These are phyloP conservation scores for Lagenidium giganteum DNA, from an alignment of 352 stramenopile species.

Conservation along the genomic window DNA sequence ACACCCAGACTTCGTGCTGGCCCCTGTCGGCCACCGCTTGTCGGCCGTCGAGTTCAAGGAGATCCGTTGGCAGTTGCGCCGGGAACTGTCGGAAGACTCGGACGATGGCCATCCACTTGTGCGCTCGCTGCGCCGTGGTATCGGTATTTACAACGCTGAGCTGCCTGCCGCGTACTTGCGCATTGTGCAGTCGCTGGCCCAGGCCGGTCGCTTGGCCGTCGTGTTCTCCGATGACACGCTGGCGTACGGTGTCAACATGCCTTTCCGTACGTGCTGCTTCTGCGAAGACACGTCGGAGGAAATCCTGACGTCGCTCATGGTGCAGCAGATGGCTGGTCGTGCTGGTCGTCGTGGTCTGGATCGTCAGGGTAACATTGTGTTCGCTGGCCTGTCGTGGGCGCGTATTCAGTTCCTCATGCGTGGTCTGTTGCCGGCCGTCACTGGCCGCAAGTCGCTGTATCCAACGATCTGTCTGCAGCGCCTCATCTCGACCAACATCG, in stretches of 20 bases:
- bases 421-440: slow-evolving; percentile 92
- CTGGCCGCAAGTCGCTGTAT: slow-evolving; percentile 89
- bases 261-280: slow-evolving; percentile 98
- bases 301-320: slow-evolving; percentile 95
- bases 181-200: slow-evolving; percentile 95
- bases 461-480: slow-evolving; percentile 91
- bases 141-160: slow-evolving; percentile 99
- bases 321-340: slow-evolving; percentile 98
- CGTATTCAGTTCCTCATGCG: slow-evolving; percentile 97
- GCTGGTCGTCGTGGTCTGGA: slow-evolving; percentile 97
- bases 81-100: slow-evolving; percentile 74
- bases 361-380: slow-evolving; percentile 96
- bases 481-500: slow-evolving; percentile 89
- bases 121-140: slow-evolving; percentile 91
- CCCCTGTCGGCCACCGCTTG: slow-evolving; percentile 90
- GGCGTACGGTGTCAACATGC: slow-evolving; percentile 99
- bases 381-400: slow-evolving; percentile 92
- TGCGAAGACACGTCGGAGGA: slow-evolving; percentile 95
- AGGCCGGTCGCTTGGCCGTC: slow-evolving; percentile 95
- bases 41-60: slow-evolving; percentile 90
- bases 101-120: slow-evolving; percentile 80
- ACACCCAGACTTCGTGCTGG: slow-evolving; percentile 97
- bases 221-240: slow-evolving; percentile 98
- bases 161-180: slow-evolving; percentile 94
- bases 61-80: slow-evolving; percentile 84